phyloP scores from a whole-genome alignment of 768 basidiomycete species.

The Boletus edulis region DNA sequence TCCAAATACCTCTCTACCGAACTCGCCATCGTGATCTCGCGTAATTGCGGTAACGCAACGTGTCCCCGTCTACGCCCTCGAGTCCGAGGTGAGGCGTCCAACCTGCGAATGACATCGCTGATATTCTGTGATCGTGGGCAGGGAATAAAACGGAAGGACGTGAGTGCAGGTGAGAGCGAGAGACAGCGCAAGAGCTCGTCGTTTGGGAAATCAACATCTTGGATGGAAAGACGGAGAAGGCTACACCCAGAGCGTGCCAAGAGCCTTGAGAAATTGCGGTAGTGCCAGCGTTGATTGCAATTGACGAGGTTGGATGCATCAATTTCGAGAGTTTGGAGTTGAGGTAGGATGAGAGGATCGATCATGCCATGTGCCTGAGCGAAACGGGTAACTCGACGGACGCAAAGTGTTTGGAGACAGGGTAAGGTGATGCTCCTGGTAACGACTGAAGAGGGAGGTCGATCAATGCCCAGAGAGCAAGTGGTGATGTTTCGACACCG shows the following conservation, averaged over 20 bases:
- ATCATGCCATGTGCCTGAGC: not conserved
- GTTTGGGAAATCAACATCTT: constrained; percentile 19
- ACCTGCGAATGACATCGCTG: constrained; percentile 3
- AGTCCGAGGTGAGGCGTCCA: constrained; percentile 1
- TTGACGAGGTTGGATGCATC: constrained; percentile 1
- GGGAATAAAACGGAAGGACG: constrained; percentile 18
- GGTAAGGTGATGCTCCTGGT: constrained; percentile 3
- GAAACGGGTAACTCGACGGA: constrained; percentile 3
- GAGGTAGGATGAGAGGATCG: constrained; percentile 17
- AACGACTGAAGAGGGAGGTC: not conserved
- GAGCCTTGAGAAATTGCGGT: constrained; percentile 14
- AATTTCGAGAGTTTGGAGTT: constrained; percentile 15
- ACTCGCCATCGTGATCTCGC: constrained; percentile 15
- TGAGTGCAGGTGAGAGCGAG: constrained; percentile 9
- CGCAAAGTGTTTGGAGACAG: constrained; percentile 12
- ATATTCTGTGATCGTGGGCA: constrained; percentile 18
- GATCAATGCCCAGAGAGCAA: constrained; percentile 13
- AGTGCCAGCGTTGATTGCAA: constrained; percentile 7
- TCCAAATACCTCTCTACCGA: constrained; percentile 9
- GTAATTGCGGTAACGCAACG: constrained; percentile 5
- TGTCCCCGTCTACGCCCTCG: not conserved
- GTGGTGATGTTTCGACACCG: constrained; percentile 17
- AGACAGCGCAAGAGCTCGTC: constrained; percentile 22
- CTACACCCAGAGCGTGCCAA: constrained; percentile 14
- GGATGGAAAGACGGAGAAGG: constrained; percentile 15